phyloP scores from a whole-genome alignment of 768 basidiomycete species.

The Glaciozyma martinii region DNA sequence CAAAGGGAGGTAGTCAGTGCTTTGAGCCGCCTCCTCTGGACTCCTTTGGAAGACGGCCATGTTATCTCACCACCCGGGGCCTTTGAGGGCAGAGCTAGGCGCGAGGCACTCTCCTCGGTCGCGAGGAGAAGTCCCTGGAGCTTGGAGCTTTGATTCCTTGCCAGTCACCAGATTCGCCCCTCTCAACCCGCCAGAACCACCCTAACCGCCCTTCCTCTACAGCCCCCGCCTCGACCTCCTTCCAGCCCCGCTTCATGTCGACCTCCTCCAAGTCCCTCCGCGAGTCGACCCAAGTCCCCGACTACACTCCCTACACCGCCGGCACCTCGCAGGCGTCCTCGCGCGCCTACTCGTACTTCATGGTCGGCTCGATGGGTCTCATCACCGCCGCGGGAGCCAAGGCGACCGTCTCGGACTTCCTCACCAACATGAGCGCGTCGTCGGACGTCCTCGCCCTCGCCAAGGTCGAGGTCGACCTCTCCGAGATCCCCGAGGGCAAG shows the following conservation, averaged over 20 bases:
- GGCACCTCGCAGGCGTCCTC: conserved; percentile 46
- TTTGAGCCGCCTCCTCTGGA: too few relatives aligned
- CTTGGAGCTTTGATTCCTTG: too few relatives aligned
- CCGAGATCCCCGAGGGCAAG: conserved; percentile 75
- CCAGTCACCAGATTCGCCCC: too few relatives aligned
- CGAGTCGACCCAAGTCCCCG: conserved; percentile 63
- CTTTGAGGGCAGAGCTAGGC: too few relatives aligned
- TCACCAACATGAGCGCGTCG: conserved; percentile 91
- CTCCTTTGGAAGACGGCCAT: too few relatives aligned
- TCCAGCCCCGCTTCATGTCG: conserved; percentile 48
- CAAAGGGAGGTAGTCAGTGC: too few relatives aligned
- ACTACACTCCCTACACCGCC: conserved; percentile 73
- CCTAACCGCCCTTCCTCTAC: conserved; percentile 2
- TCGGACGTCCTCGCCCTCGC: conserved; percentile 96
- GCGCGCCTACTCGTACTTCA: conserved; percentile 44
- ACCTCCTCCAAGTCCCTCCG: conserved; percentile 53
- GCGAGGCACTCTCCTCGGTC: too few relatives aligned
- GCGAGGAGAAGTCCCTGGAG: too few relatives aligned
- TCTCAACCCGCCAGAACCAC: background rate
- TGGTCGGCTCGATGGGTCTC: conserved; percentile 64
- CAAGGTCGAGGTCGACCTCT: conserved; percentile 90
- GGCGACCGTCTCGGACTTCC: conserved; percentile 83
- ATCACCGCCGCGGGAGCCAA: conserved; percentile 91
- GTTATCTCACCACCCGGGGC: too few relatives aligned
- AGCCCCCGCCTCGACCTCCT: conserved; percentile 34